phyloP scores from a whole-genome alignment of 768 basidiomycete species.

The Suillus tomentosus region DNA sequence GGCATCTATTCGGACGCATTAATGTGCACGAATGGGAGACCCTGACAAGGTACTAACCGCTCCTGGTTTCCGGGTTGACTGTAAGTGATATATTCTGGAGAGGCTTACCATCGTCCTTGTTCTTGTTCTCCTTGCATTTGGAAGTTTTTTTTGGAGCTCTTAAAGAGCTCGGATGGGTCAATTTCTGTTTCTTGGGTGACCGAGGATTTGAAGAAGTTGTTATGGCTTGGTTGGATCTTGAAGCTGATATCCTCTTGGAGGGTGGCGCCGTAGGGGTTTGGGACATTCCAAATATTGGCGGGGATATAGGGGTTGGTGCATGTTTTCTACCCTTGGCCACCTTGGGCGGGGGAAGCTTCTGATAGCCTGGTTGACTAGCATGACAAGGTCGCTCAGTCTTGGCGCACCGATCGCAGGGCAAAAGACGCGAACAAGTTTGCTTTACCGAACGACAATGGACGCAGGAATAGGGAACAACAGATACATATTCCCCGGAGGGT shows the following conservation, averaged over 20 bases:
- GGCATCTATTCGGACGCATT: neutral
- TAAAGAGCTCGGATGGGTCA: neutral
- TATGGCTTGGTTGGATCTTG: no score
- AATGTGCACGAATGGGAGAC: neutral
- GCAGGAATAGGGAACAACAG: slow-evolving; percentile 27
- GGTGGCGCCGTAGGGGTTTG: neutral
- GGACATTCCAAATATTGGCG: neutral
- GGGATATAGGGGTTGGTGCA: neutral
- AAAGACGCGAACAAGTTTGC: slow-evolving; percentile 28
- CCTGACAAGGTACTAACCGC: neutral
- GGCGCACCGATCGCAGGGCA: slow-evolving; percentile 31
- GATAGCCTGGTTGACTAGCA: slow-evolving; percentile 16
- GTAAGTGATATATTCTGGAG: neutral
- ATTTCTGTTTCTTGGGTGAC: neutral
- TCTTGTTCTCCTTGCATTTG: no score
- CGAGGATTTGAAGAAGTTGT: neutral
- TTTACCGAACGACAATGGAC: slow-evolving; percentile 13
- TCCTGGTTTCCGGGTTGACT: neutral
- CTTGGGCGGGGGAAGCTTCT: slow-evolving; percentile 30
- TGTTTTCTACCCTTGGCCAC: neutral
- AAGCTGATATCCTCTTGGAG: neutral
- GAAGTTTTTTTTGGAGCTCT: neutral
- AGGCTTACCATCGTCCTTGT: neutral
- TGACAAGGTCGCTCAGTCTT: slow-evolving; percentile 12
- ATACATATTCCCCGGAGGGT: slow-evolving; percentile 17